Base-by-base conservation (phyloP, 257 asterid species). In the Solanum neorickii region DNA sequence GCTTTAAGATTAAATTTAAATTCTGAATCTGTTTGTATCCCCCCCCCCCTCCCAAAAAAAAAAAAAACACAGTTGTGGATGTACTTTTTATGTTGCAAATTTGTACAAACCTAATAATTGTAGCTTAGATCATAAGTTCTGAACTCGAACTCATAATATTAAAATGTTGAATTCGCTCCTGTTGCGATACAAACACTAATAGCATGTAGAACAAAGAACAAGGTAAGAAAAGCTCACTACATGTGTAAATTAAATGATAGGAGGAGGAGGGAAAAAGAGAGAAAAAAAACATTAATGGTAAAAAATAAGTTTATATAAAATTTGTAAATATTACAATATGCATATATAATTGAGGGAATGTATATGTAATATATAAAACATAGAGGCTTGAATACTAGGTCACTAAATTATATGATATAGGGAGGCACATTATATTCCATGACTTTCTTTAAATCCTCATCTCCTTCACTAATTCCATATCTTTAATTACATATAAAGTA, bases 331-430 rank as follows among this genome's bases (percentile, higher is more conserved):
- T 15, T 27, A 37, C 52, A 80, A 49, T 49, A 49, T 49, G 16
- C 59, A 49, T 47, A 80, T 16, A 29, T 74, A 37, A 73, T 73
- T 14, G 13, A 41, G 83, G 56, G 59, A 75, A 41, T 75, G 23
- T 41, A 41, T 39, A 21, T 75, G 21, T 41, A 75, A 75, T 41
- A 75, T 9, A 47, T 47, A 47, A 47, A 80, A 47, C 29, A 10
- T 29, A 46, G 41, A 29, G 3, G 44, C 68, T 46, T 31, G 68
- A 80, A 80, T 16, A 80, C 68, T 88, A 91, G 90, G 91, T 90
- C 88, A 89, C 41, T 69, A 69, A 52, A 89, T 88, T 47, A 47
- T 90, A 84, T 83, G 88, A 85, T 88, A 83, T 84, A 87, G 66
- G 87, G 85, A 86, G 74, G 49, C 68, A 69, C 68, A 33, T 37